A percentile compares a stretch with the other conserved stretches of the same genome.
phyloP scores from a whole-genome alignment of 1,284 basidiomycete genomes.

The Inonotus hispidus region DNA sequence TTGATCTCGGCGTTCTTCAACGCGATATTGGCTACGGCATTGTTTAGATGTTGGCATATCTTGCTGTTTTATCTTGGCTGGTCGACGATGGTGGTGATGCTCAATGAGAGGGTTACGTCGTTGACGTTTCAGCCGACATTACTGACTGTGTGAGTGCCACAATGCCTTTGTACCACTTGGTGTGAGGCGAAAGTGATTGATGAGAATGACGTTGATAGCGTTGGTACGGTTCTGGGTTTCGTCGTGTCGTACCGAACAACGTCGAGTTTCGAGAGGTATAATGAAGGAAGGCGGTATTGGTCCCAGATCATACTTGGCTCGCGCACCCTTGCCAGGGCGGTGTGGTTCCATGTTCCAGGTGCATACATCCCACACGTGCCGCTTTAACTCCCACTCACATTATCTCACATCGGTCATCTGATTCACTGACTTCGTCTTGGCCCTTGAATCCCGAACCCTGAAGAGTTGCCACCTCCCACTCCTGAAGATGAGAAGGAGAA shows the following conservation, averaged over 20 bases:
- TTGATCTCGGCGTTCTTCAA: slow-evolving; percentile 35
- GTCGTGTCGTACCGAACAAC: slow-evolving; percentile 66
- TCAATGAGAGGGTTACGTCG: slow-evolving; percentile 42
- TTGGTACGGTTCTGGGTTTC: slow-evolving; percentile 64
- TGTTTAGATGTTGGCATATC: slow-evolving; percentile 66
- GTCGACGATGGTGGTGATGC: slow-evolving; percentile 48
- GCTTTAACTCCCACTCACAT: neutral
- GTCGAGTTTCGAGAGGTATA: slow-evolving; percentile 71
- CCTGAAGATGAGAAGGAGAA: slow-evolving; percentile 26
- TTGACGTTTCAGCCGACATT: slow-evolving; percentile 46
- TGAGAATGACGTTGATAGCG: neutral
- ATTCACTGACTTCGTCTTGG: neutral
- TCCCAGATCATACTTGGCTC: slow-evolving; percentile 58
- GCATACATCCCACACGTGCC: neutral
- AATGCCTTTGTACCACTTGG: neutral
- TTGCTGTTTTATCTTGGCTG: slow-evolving; percentile 57
- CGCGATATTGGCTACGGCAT: slow-evolving; percentile 52
- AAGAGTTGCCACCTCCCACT: slow-evolving; percentile 21
- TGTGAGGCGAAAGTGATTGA: slow-evolving; percentile 3
- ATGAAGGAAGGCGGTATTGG: slow-evolving; percentile 68
- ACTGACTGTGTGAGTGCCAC: slow-evolving; percentile 50
- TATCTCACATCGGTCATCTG: neutral
- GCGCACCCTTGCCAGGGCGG: slow-evolving; percentile 49
- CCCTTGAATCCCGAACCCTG: neutral
- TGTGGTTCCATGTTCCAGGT: slow-evolving; percentile 66